These are phyloP conservation scores for Termitomyces sp. DNA, from an alignment of 768 basidiomycete species.

Conservation along the genomic window DNA sequence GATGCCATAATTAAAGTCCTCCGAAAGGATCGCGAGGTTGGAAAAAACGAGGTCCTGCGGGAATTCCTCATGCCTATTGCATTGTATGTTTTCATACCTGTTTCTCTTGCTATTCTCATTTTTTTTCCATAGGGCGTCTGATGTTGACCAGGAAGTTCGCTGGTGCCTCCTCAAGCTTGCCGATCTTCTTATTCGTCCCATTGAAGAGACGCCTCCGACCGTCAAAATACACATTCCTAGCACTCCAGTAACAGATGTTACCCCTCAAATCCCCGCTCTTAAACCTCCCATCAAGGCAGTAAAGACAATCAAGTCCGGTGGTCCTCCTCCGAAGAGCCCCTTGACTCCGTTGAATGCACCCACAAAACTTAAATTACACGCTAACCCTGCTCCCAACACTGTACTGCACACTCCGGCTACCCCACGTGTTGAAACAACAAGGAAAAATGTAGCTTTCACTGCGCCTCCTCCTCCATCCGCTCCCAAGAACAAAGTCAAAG, in stretches of 20 bases:
- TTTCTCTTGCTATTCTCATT: conserved; percentile 20
- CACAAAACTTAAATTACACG: conserved; percentile 57
- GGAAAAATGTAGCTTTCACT: conserved; percentile 34
- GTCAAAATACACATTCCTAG: conserved; percentile 77
- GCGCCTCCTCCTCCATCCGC: conserved; percentile 27
- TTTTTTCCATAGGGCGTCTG: conserved; percentile 49
- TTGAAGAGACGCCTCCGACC: conserved; percentile 82
- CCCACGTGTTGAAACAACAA: conserved; percentile 28
- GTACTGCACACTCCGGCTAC: conserved; percentile 23
- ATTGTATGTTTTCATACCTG: conserved; percentile 47
- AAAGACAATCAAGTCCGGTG: conserved; percentile 33
- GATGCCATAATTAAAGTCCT: conserved; percentile 85
- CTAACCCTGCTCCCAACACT: conserved; percentile 26
- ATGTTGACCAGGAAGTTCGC: conserved; percentile 84
- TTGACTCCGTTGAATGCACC: conserved; percentile 38
- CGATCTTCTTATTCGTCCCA: conserved; percentile 80
- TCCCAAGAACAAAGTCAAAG: conserved; percentile 26
- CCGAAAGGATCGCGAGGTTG: conserved; percentile 82
- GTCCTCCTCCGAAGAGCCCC: conserved; percentile 37
- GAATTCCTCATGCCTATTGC: conserved; percentile 80
- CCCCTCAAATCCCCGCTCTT: conserved; percentile 52
- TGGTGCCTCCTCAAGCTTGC: conserved; percentile 91
- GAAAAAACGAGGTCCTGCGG: conserved; percentile 74
- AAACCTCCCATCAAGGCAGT: conserved; percentile 48
- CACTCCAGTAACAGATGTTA: conserved; percentile 64